Base-by-base conservation (phyloP, 768 basidiomycete genomes). In the Trametes maxima region DNA sequence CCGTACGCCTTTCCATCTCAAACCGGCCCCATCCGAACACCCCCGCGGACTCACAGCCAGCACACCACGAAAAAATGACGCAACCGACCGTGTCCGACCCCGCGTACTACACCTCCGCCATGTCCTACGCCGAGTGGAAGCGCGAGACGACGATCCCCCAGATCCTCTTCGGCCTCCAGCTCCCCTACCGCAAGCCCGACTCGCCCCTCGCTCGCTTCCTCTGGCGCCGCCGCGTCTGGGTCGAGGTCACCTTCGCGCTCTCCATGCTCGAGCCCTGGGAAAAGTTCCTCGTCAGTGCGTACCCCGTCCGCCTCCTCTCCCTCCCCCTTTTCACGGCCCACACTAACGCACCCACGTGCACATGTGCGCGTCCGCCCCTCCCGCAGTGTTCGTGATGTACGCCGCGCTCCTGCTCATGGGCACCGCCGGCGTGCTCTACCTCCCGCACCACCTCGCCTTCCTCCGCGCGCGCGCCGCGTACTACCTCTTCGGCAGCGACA, bases 191-290 rank as follows among this genome's bases (percentile, higher is more conserved):
- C 28, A 54, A 69, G 28, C 71, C 71, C 21, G 37, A 45, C 22
- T 63, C 63, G 2, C 17, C 59, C 37, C 13, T 69, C 45, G 66
- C 60, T 17, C 59, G 59, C 48, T 67, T 66, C 65, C 60, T 84
- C 45, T 84, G 84, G 82, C 75, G 77, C 28, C 76, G 78, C 68
- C 75, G 82, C 63, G 71, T 86, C 57, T 79, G 81, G 76, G 70
- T 88, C 36, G 85, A 86, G 68, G 72, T 78, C 4, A 85, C 85
- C 1, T 87, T 87, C 63, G 87, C 78, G n/a, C 74, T 88, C 47
- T 77, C 81, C 52, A 81, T 88, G 72, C 69, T 89, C 57, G 85
- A 89, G 69, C 80, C 82, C 58, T 88, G 87, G 88, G 88, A 89
- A 78, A 84, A 85, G 66, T 65, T 81, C 43, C 69, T 88, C 42